A percentile compares a stretch with the other conserved stretches of the same genome.
Conservation (phyloP, 2,329 filamentous ascomycete genomes). For the Epichloe festucae region DNA sequence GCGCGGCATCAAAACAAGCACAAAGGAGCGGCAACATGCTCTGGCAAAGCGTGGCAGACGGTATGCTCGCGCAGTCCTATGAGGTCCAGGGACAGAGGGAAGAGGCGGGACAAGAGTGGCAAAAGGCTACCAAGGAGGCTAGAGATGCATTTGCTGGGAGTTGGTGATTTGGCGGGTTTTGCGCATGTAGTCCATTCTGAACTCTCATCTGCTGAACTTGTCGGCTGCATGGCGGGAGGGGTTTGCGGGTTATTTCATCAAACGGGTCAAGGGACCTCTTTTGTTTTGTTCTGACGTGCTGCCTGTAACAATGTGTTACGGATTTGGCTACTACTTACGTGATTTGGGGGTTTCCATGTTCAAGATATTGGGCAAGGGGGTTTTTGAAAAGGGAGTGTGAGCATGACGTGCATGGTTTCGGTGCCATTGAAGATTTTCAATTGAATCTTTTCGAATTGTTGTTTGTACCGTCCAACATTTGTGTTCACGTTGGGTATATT, state of each 20-base stretch:
- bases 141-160: slow-evolving; percentile 27
- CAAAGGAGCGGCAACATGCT: slow-evolving; percentile 56
- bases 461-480: too few relatives aligned
- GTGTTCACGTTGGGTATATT: too few relatives aligned
- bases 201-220: neutral
- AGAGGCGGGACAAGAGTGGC: slow-evolving; percentile 27
- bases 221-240: slow-evolving; percentile 1
- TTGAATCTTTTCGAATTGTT: too few relatives aligned
- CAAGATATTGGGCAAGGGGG: neutral
- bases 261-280: too few relatives aligned
- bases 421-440: neutral
- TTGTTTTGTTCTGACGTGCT: too few relatives aligned
- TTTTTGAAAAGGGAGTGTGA: neutral
- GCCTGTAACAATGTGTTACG: too few relatives aligned
- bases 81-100: slow-evolving; percentile 54
- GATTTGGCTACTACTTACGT: neutral
- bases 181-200: slow-evolving; percentile 9
- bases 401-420: neutral
- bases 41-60: slow-evolving; percentile 71
- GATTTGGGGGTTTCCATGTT: neutral
- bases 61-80: slow-evolving; percentile 62
- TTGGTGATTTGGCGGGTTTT: slow-evolving; percentile 11
- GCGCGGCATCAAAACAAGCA: slow-evolving; percentile 55
- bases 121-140: slow-evolving; percentile 29
- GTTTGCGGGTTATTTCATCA: neutral